Conservation (phyloP, 2,329 filamentous ascomycete species). For the Botryotinia narcissicola region DNA sequence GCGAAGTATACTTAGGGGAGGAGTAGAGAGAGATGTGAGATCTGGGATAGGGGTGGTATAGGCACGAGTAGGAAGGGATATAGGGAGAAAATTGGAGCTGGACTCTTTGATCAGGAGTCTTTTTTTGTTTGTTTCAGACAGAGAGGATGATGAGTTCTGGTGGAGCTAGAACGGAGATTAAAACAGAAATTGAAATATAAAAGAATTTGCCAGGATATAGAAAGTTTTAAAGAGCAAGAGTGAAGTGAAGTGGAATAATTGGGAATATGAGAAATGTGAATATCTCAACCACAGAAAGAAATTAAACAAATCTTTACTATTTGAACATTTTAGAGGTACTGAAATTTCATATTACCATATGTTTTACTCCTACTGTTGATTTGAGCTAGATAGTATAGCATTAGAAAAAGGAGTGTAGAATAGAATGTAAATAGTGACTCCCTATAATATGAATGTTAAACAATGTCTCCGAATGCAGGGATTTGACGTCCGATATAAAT, state of each 20-base stretch:
- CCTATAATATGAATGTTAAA: too few species aligned
- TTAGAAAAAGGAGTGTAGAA: too few species aligned
- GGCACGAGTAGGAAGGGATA: too few species aligned
- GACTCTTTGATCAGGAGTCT: background rate
- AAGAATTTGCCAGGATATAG: background rate
- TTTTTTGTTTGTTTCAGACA: background rate
- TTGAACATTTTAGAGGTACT: background rate
- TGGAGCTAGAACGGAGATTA: background rate
- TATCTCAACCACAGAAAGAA: background rate
- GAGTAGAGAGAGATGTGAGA: too few species aligned
- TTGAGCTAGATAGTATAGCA: too few species aligned
- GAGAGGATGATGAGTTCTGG: background rate
- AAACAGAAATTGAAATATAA: background rate
- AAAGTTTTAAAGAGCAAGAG: background rate
- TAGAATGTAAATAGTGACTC: too few species aligned
- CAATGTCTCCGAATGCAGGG: background rate
- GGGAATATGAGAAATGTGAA: background rate
- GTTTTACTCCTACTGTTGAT: too few species aligned
- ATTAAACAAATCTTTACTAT: background rate
- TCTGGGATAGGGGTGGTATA: background rate
- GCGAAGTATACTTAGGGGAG: background rate
- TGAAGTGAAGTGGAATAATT: background rate
- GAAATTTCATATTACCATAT: background rate
- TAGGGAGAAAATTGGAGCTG: background rate
- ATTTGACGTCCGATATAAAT: background rate